Evolutionary conservation across 2,329 filamentous ascomycete species (phyloP), one percentile per base, ranked within the genome.

Genomic region (Penicillium sp.): DNA sequence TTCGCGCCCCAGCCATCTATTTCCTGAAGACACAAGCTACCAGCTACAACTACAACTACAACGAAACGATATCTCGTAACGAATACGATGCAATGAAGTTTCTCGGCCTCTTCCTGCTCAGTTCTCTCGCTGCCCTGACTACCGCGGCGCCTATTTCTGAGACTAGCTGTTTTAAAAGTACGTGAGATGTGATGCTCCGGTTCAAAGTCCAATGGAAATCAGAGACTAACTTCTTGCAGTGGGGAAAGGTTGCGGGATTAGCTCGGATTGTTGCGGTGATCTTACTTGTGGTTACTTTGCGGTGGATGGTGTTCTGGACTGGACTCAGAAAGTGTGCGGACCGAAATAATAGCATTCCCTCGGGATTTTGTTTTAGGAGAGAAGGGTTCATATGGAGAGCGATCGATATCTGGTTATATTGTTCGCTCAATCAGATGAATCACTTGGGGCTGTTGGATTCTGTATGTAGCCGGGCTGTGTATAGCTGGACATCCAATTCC

Each of bases 381-480:
- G 15, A 29, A n/a, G 36, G 39, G 7, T 12, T 42, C 20, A 3
- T 2, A 13, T n/a, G 13, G 23, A 18, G 15, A 9, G 23, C 17
- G n/a, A 7, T 29, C 26, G 10, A 29, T 42, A 42, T 42, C 39
- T 42, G 39, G 39, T n/a, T 30, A 42, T 42, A 42, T 42, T 42
- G 24, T 13, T 29, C 6, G 26, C 24, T 29, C 18, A 15, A 13
- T 42, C 15, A 15, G 26, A 42, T 42, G 39, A 29, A 6, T 18
- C 7, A 3, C 10, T 29, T 8, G 39, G 39, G 13, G 20, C 10
- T 42, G 18, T 42, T 42, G 39, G 39, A 42, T 20, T 42, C 24
- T 42, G 39, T 42, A 42, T 42, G 26, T 42, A 42, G 39, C 39
- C 13, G 39, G 24, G 39, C 39, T 42, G 39, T 42, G 39, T 42